Evolutionary conservation across 169 alveolate species (phyloP), one percentile per base, ranked within the genome.

Genomic region (Plasmodium malariae): DNA sequence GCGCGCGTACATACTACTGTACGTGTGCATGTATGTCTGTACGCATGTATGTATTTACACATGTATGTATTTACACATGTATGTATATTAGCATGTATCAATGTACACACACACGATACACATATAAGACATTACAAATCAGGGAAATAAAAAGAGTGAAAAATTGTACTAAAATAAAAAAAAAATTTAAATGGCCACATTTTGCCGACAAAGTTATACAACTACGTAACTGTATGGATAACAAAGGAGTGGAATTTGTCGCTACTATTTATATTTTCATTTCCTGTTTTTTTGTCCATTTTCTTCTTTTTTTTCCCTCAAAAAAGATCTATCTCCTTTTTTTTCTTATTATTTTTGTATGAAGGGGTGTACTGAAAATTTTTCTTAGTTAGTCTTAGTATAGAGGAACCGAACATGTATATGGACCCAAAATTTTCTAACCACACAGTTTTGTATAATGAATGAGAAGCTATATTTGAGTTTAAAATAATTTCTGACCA

Each of bases 361-460:
- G 85, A 43, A 17, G 92, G 92, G 4, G 86, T 69, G 26, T 85
- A 85, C 51, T 85, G 92, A 49, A 85, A 85, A 62, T 85, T 45
- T 51, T 85, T 85, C 48, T 85, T 85, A 11, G 92, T 85, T 57
- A 85, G 48, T n/a, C 92, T 40, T 34, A 85, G 9, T 32, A 85
- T 63, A 28, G 92, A 85, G 12, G 92, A 68, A 24, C 92, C 92
- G 24, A 85, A 85, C 87, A 85, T 69, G 24, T 85, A 85, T 14
- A 85, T 68, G n/a, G 92, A 85, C 3, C 92, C 92, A 48, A 85
- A 85, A 21, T 85, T 85, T 36, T 85, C 92, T 32, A 85, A 21
- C 92, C 92, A 85, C 11, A 85, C 74, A 1, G 87, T 69, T 55
- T 85, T 85, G 54, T 85, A 85, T 34, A 85, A 30, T 1, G 92